Conservation (phyloP, 2,329 filamentous ascomycete genomes). For the Emergomyces orientalis region DNA sequence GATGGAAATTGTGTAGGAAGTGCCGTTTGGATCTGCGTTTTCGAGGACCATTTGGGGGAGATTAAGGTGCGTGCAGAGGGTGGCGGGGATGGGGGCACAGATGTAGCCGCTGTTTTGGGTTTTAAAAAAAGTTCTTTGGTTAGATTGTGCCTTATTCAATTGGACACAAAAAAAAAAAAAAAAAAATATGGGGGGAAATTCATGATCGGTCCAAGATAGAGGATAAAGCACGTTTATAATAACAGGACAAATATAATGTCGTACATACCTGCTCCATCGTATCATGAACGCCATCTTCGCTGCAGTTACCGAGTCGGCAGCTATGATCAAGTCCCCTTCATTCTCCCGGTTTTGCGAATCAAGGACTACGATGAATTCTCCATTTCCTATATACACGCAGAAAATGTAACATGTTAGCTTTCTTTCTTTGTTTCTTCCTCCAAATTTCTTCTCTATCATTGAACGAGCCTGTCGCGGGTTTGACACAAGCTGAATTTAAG, state of each 20-base stretch:
- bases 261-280: slow-evolving; percentile 59
- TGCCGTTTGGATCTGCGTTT: slow-evolving; percentile 70
- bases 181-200: neutral
- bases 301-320: slow-evolving; percentile 71
- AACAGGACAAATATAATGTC: neutral
- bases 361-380: slow-evolving; percentile 92
- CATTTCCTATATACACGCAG: slow-evolving; percentile 46
- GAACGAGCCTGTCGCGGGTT: neutral
- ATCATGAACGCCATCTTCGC: slow-evolving; percentile 95
- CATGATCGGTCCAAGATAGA: neutral
- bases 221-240: neutral
- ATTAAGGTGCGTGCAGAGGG: slow-evolving; percentile 58
- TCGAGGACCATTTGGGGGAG: slow-evolving; percentile 89
- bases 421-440: neutral
- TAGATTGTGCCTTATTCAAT: neutral
- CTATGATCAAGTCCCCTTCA: slow-evolving; percentile 95
- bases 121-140: neutral
- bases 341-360: slow-evolving; percentile 91
- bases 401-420: slow-evolving; percentile 16
- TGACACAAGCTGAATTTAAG: neutral
- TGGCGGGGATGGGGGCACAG: slow-evolving; percentile 70
- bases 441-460: neutral
- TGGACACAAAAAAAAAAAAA: neutral
- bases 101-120: slow-evolving; percentile 58
- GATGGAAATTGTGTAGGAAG: slow-evolving; percentile 85